Evolutionary conservation across 2,329 filamentous ascomycete species (phyloP).

Genomic region (Nigrospora osmanthi): DNA sequence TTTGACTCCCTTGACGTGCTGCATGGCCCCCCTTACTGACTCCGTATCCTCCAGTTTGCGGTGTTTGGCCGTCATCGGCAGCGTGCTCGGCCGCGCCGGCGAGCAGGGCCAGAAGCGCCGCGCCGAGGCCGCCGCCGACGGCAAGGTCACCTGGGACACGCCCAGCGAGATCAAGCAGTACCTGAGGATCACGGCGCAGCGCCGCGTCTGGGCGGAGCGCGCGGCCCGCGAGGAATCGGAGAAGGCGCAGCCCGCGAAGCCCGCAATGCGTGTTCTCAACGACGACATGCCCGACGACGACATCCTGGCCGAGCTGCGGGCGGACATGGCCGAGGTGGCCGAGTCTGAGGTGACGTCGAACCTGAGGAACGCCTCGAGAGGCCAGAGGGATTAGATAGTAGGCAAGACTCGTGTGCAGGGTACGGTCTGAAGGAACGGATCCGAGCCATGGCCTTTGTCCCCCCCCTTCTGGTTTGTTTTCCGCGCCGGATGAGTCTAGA

Average conservation of each 20-base stretch:
- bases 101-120: constrained; percentile 66
- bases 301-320: background rate
- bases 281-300: background rate
- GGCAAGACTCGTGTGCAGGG: no score
- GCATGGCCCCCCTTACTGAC: constrained; percentile 12
- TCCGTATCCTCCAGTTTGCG: constrained; percentile 53
- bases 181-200: constrained; percentile 22
- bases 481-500: no score
- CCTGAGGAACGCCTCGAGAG: background rate
- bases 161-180: constrained; percentile 32
- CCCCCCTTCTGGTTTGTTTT: no score
- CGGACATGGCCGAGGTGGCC: background rate
- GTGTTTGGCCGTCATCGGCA: constrained; percentile 72
- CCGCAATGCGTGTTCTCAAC: background rate
- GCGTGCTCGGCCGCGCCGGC: constrained; percentile 78
- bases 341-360: background rate
- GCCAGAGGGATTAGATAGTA: background rate
- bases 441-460: no score
- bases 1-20: background rate
- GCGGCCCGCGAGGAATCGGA: background rate
- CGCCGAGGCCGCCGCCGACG: constrained; percentile 51
- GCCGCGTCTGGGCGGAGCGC: background rate
- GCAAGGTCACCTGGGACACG: constrained; percentile 56
- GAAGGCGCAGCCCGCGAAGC: no score
- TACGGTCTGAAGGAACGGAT: no score